Base-by-base conservation (phyloP, 306 rosid genomes). In the Castanospermum australe region DNA sequence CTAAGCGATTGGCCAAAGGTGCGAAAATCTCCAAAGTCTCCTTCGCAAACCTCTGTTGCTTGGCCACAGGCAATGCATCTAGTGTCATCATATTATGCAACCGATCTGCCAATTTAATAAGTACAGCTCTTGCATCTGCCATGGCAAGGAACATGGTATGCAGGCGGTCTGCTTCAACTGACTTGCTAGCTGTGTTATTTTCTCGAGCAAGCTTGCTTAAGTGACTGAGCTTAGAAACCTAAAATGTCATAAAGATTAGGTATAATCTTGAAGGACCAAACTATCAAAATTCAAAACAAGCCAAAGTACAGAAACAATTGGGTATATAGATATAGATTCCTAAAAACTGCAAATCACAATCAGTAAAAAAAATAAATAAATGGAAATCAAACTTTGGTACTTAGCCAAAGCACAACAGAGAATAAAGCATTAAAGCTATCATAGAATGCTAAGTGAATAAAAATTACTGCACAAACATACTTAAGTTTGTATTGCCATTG, bases 111-210 rank as follows among this genome's bases (percentile, higher is more conserved):
- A 93, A 84, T 86, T 96, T 96, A 32, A 96, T 88, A 71, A 96
- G 98, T 59, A 96, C 99, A 42, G 98, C 97, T 72, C 98, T 89
- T 7, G 99, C 97, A 89, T 96, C 98, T 4, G 96, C 96, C 99
- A 96, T 96, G 28, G 96, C 99, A 71, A 96, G 97, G 78, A 96
- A 93, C 98, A 93, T 96, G 35, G 99, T 96, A 84, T 93, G 99
- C 84, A 96, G 47, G 50, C 99, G 97, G 50, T 96, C 99, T 59
- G 99, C 98, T 75, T 96, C 96, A 70, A 81, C 89, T 32, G 87
- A 93, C 77, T 92, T 93, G 84, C 89, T 62, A 0, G 99, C 98
- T 4, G 94, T 96, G 73, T 96, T 85, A 77, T 89, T 90, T 62
- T 93, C 98, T 41, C 99, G 91, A 41, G 98, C 98, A 79, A 96